Evolutionary conservation across 805 yeast species (phyloP).

Genomic region (Grigorovia jiainica): DNA sequence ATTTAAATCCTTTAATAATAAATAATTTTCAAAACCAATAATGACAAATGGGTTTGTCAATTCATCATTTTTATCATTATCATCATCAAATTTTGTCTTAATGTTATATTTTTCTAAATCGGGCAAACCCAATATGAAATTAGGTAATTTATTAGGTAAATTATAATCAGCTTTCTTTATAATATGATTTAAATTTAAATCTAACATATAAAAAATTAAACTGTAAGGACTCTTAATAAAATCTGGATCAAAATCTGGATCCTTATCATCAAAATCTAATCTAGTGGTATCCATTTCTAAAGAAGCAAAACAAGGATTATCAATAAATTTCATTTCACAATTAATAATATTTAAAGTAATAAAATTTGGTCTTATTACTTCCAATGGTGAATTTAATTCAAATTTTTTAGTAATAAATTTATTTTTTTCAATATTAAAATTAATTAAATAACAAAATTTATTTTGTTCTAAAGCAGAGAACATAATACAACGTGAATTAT

Average conservation of each 20-base stretch:
- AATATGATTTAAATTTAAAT: conserved; percentile 75
- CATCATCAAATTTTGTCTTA: conserved; percentile 4
- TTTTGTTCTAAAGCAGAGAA: conserved; percentile 64
- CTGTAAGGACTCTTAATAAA: conserved; percentile 30
- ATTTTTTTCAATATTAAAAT: conserved; percentile 38
- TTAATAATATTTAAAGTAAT: conserved; percentile 49
- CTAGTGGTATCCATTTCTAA: conserved; percentile 40
- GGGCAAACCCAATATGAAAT: conserved; percentile 57
- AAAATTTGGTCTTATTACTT: conserved; percentile 42
- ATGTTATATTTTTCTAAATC: conserved; percentile 27
- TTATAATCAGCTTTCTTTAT: conserved; percentile 39
- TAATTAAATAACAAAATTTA: conserved; percentile 60
- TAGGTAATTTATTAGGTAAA: conserved; percentile 30
- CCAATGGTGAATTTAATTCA: conserved; percentile 61
- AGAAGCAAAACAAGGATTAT: conserved; percentile 78
- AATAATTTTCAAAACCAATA: conserved; percentile 46
- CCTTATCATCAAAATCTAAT: not conserved
- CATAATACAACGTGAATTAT: conserved; percentile 59
- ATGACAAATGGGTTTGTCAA: conserved; percentile 37
- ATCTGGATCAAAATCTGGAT: conserved; percentile 21
- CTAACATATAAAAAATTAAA: conserved; percentile 69
- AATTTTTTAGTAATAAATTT: conserved; percentile 9
- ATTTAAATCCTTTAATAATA: conserved; percentile 42
- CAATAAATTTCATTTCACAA: conserved; percentile 59
- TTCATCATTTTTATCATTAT: conserved; percentile 30